Percentiles rank a stretch among this genome's conserved stretches.
phyloP scores from a whole-genome alignment of 2,329 filamentous ascomycete genomes.

The Aspergillus alliaceus region DNA sequence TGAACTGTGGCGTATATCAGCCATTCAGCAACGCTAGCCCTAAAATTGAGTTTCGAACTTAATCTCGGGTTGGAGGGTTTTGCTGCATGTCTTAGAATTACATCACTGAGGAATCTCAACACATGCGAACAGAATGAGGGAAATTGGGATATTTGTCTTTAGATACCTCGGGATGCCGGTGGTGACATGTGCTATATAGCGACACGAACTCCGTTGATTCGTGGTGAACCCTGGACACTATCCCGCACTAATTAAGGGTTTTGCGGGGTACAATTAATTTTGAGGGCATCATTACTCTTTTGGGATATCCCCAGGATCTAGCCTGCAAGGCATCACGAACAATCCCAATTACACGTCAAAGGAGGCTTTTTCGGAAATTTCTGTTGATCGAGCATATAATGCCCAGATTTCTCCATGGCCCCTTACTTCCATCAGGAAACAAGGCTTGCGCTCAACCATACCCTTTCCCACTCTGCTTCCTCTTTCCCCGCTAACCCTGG shows the following conservation, averaged over 20 bases:
- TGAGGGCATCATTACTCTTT: neutral
- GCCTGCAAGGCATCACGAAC: neutral
- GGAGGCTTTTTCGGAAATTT: neutral
- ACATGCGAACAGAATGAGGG: neutral
- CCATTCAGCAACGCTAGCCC: neutral
- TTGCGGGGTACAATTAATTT: slow-evolving; percentile 5
- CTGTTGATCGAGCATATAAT: neutral
- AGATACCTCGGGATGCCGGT: neutral
- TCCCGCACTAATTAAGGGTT: neutral
- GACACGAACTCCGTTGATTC: neutral
- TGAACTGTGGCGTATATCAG: neutral
- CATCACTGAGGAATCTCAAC: neutral
- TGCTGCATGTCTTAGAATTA: neutral
- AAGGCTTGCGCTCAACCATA: neutral
- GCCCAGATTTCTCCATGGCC: neutral
- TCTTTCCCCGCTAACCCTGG: neutral
- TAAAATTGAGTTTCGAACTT: neutral
- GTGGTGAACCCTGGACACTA: neutral
- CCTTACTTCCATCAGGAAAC: neutral
- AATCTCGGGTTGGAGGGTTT: neutral
- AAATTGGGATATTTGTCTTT: neutral
- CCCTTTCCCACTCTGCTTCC: neutral
- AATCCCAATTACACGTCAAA: neutral
- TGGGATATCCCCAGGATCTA: neutral
- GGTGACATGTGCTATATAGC: neutral